Conservation (phyloP, 768 basidiomycete species). For the Trichaptum fuscoviolaceum region DNA sequence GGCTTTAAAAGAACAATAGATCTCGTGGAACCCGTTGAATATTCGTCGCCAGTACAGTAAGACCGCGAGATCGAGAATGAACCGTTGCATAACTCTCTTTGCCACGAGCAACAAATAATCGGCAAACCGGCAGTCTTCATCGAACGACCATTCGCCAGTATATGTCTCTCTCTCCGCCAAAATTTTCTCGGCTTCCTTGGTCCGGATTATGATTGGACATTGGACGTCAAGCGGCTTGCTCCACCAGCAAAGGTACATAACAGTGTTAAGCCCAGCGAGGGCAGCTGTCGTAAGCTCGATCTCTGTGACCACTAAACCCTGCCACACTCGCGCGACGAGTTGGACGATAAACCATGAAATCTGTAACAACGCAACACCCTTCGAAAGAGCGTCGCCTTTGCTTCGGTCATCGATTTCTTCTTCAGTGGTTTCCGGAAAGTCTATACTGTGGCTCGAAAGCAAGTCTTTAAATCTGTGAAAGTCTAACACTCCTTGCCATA, state of each 20-base stretch:
- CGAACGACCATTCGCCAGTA: background rate
- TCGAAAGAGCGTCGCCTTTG: constrained; percentile 27
- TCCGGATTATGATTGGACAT: constrained; percentile 14
- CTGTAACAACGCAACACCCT: constrained; percentile 27
- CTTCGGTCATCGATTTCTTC: constrained; percentile 26
- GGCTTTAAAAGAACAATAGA: background rate
- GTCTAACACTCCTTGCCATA: background rate
- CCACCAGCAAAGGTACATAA: constrained; percentile 33
- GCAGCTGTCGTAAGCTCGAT: constrained; percentile 32
- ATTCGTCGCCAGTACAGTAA: background rate
- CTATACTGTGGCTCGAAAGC: background rate
- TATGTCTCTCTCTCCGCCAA: background rate
- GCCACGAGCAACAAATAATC: background rate
- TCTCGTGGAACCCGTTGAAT: background rate
- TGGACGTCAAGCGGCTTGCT: constrained; percentile 32
- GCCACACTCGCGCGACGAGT: constrained; percentile 19
- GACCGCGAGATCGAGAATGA: background rate
- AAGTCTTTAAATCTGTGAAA: background rate
- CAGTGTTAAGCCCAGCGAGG: constrained; percentile 25
- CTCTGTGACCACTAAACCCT: background rate
- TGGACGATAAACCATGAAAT: constrained; percentile 29
- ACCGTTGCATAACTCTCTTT: background rate
- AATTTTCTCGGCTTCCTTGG: background rate
- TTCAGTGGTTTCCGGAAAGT: constrained; percentile 11
- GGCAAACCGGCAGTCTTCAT: background rate